Conservation (phyloP, 305 asterid genomes). For the Fraxinus xanthoxyloides region DNA sequence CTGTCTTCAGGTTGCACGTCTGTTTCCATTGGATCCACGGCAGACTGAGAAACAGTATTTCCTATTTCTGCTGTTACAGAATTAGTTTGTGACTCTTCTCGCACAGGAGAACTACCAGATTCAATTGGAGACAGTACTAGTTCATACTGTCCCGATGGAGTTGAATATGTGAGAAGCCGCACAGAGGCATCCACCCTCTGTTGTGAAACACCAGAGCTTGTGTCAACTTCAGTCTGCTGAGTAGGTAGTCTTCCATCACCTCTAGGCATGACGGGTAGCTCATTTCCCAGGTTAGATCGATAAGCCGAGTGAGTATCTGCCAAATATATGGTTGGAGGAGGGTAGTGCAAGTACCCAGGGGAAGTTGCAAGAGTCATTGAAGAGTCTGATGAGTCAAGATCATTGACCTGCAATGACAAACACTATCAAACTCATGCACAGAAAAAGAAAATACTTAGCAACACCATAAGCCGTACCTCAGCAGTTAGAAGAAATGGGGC, state of each 20-base stretch:
- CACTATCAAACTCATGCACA: conserved; percentile 21
- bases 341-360: conserved; percentile 78
- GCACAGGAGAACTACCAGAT: conserved; percentile 45
- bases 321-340: conserved; percentile 83
- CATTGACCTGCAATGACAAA: conserved; percentile 68
- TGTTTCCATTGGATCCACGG: conserved; percentile 66
- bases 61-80: conserved; percentile 45
- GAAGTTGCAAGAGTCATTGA: conserved; percentile 82
- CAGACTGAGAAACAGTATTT: conserved; percentile 44
- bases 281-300: conserved; percentile 61
- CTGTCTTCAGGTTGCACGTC: conserved; percentile 63
- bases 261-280: conserved; percentile 65
- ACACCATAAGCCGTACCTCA: conserved; percentile 58
- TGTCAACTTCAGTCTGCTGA: conserved; percentile 44
- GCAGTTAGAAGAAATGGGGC: conserved; percentile 96
- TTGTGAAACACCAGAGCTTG: conserved; percentile 41
- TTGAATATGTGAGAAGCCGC: conserved; percentile 80
- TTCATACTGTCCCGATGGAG: conserved; percentile 88
- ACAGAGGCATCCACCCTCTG: conserved; percentile 69
- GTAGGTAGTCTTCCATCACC: conserved; percentile 46
- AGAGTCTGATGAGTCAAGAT: conserved; percentile 88
- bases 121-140: conserved; percentile 75
- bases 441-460: conserved; percentile 20
- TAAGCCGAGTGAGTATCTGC: conserved; percentile 64
- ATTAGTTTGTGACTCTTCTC: conserved; percentile 47